Base-by-base conservation (phyloP, 176 grass and related monocot species). In the Musa schizocarpa region DNA sequence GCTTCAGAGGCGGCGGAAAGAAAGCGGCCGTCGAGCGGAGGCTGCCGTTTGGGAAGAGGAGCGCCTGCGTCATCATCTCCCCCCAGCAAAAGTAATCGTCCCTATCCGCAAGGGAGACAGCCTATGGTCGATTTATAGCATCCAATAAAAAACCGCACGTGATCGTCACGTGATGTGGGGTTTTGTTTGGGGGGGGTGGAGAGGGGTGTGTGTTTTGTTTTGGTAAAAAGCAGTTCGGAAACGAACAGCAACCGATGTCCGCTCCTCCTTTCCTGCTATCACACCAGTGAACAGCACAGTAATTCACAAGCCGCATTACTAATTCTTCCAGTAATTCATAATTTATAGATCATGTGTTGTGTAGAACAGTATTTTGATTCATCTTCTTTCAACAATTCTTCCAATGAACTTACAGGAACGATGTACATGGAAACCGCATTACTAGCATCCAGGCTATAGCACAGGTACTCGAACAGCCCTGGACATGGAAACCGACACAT, bases 401-500 rank as follows among this genome's bases (percentile, higher is more conserved):
- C n/a, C 59, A 50, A 65, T 21, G 25, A 17, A 53, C 75, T 65
- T 27, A 77, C 69, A 49, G 9, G 50, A 51, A 17, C n/a, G 34
- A 64, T 52, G 59, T 52, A 9, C 10, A 65, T 24, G 5, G 21
- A 12, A 16, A 62, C 0, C 9, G 1, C 17, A 61, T 50, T 50
- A 16, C 20, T 20, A 48, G 50, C 9, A 34, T 70, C 29, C 13
- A 50, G 25, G 4, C 53, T 59, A 79, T 50, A 68, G 53, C 66
- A 71, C 77, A 11, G 25, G 77, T 55, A 79, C 77, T 19, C 48
- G 65, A 27, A 77, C 54, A n/a, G 50, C 50, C 29, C 50, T 26
- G 1, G 75, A 11, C 50, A 77, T 63, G 14, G 77, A 69, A 58
- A 80, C 78, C 0, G 78, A 72, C 7, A 29, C 55, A 27, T 80